phyloP scores from a whole-genome alignment of 805 yeast species.

The Pichia paraexigua region DNA sequence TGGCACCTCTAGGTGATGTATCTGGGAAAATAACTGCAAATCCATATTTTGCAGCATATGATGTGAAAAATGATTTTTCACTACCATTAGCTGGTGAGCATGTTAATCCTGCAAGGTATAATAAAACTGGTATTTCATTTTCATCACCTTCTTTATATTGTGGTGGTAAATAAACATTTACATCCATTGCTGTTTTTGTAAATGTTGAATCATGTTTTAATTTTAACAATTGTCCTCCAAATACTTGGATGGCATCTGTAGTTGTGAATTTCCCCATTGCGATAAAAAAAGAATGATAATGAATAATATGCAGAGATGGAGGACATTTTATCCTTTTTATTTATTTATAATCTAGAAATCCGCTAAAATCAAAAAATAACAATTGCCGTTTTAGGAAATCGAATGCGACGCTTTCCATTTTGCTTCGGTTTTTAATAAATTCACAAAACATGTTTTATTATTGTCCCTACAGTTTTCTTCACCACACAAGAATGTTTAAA shows the following conservation, averaged over 20 bases:
- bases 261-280: conserved; percentile 33
- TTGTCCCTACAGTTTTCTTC: no score
- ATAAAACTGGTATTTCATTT: conserved; percentile 57
- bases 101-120: conserved; percentile 82
- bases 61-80: conserved; percentile 85
- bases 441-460: no score
- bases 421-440: no score
- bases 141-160: conserved; percentile 30
- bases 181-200: conserved; percentile 69
- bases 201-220: conserved; percentile 61
- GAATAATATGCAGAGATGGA: no score
- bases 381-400: not conserved
- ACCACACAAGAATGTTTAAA: no score
- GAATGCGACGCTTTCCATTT: not conserved
- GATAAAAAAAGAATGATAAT: no score
- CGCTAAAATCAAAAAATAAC: not conserved
- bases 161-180: conserved; percentile 76
- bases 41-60: conserved; percentile 71
- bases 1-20: conserved; percentile 89
- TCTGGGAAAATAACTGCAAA: conserved; percentile 91
- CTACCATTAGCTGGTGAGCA: conserved; percentile 91
- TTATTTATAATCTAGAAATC: not conserved
- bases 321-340: not conserved
- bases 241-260: conserved; percentile 47
- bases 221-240: conserved; percentile 72